Evolutionary conservation across 495 filamentous ascomycete species (phyloP).

Genomic region (Lichina pygmaea): DNA sequence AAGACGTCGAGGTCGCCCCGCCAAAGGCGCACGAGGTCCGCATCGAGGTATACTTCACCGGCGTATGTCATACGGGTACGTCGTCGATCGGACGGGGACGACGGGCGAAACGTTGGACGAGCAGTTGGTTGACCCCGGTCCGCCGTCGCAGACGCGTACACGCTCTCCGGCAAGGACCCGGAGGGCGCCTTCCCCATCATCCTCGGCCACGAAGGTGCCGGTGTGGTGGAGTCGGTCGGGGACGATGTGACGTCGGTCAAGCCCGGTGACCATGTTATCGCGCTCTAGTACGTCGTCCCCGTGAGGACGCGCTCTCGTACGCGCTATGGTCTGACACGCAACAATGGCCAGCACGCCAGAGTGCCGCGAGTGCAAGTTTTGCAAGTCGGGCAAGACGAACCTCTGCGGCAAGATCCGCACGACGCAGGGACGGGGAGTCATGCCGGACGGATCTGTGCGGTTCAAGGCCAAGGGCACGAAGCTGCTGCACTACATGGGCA

Average conservation of each 20-base stretch:
- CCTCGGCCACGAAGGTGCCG: conserved; percentile 88
- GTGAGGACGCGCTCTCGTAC: not conserved
- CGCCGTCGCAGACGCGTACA: conserved; percentile 59
- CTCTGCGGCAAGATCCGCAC: conserved; percentile 97
- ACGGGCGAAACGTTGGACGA: not conserved
- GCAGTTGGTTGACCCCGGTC: not conserved
- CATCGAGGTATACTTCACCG: conserved; percentile 87
- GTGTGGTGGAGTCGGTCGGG: conserved; percentile 87
- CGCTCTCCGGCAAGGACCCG: conserved; percentile 88
- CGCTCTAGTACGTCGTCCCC: conserved; percentile 48
- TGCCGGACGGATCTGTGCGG: conserved; percentile 91
- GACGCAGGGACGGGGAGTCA: conserved; percentile 84
- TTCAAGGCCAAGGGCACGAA: conserved; percentile 87
- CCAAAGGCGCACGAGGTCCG: conserved; percentile 91
- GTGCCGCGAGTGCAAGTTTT: conserved; percentile 97
- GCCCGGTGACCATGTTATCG: conserved; percentile 75
- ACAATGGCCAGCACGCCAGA: conserved; percentile 50
- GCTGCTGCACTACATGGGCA: conserved; percentile 97
- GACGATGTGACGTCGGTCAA: conserved; percentile 89
- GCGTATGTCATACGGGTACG: conserved; percentile 87
- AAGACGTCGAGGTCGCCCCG: conserved; percentile 76
- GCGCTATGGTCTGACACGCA: not conserved
- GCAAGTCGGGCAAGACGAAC: conserved; percentile 97
- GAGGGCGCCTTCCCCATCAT: conserved; percentile 95
- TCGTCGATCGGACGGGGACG: not conserved